phyloP scores from a whole-genome alignment of 306 rosid species.

The Trifolium dubium region DNA sequence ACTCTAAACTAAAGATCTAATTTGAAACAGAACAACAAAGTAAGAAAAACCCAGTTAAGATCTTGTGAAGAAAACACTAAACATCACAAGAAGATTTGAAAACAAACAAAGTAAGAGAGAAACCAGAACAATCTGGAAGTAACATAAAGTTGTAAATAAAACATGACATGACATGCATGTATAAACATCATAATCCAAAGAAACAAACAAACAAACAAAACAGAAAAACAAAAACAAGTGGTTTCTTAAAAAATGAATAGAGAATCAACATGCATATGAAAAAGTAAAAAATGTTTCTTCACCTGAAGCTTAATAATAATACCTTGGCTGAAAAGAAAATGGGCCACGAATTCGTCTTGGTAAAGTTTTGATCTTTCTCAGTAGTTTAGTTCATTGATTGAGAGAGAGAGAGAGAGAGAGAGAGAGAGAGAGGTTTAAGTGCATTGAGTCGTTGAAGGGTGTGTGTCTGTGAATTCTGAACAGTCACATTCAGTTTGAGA shows the following conservation, averaged over 20 bases:
- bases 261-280: conserved; percentile 45
- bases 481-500: conserved; percentile 49
- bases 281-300: background rate
- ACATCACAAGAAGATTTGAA: background rate
- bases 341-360: conserved; percentile 38
- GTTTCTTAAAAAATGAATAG: conserved; percentile 20
- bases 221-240: conserved; percentile 24
- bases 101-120: conserved; percentile 8
- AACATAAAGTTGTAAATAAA: conserved; percentile 41
- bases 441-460: conserved; percentile 48
- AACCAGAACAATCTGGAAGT: conserved; percentile 6
- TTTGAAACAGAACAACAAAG: conserved; percentile 40
- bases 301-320: background rate
- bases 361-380: conserved; percentile 37
- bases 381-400: conserved; percentile 36
- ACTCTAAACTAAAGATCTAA: conserved; percentile 37
- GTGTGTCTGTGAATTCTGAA: conserved; percentile 48
- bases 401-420: conserved; percentile 15
- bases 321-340: conserved; percentile 49
- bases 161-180: conserved; percentile 77
- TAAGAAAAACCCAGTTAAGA: conserved; percentile 46
- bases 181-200: conserved; percentile 29
- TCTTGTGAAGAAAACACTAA: conserved; percentile 32
- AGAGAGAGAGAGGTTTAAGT: conserved; percentile 40
- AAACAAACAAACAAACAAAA: background rate